Evolutionary conservation across 768 basidiomycete genomes (phyloP).

Genomic region (Termitomyces sp.): DNA sequence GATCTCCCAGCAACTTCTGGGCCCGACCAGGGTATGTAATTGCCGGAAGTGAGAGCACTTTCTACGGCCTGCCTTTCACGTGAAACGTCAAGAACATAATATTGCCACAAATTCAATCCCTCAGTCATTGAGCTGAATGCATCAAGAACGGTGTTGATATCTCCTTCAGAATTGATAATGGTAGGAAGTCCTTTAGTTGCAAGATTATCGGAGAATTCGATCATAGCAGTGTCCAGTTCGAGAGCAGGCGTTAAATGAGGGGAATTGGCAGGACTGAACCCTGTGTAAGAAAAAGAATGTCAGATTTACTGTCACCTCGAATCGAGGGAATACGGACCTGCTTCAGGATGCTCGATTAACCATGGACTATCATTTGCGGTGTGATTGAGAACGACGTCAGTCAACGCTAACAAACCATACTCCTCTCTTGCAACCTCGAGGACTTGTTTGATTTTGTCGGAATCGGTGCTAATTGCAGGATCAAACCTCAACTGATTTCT

Average conservation of each 20-base stretch:
- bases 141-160: slow-evolving; percentile 61
- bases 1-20: slow-evolving; percentile 53
- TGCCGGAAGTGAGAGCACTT: slow-evolving; percentile 44
- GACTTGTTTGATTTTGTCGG: slow-evolving; percentile 54
- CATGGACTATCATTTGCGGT: slow-evolving; percentile 93
- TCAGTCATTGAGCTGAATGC: slow-evolving; percentile 62
- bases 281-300: slow-evolving; percentile 30
- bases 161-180: slow-evolving; percentile 52
- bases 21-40: slow-evolving; percentile 56
- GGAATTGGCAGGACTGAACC: slow-evolving; percentile 85
- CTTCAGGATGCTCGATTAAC: slow-evolving; percentile 93
- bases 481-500: slow-evolving; percentile 84
- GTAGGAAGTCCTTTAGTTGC: slow-evolving; percentile 67
- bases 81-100: slow-evolving; percentile 79
- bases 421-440: slow-evolving; percentile 73
- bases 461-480: slow-evolving; percentile 58
- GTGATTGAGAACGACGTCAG: slow-evolving; percentile 96
- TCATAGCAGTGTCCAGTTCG: slow-evolving; percentile 83
- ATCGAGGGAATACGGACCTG: slow-evolving; percentile 48
- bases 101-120: slow-evolving; percentile 82
- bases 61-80: slow-evolving; percentile 57
- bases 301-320: background rate
- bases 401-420: slow-evolving; percentile 84
- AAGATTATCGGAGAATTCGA: slow-evolving; percentile 73
- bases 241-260: slow-evolving; percentile 92